phyloP scores from a whole-genome alignment of 2,329 filamentous ascomycete genomes.

The Aureobasidium vineae region DNA sequence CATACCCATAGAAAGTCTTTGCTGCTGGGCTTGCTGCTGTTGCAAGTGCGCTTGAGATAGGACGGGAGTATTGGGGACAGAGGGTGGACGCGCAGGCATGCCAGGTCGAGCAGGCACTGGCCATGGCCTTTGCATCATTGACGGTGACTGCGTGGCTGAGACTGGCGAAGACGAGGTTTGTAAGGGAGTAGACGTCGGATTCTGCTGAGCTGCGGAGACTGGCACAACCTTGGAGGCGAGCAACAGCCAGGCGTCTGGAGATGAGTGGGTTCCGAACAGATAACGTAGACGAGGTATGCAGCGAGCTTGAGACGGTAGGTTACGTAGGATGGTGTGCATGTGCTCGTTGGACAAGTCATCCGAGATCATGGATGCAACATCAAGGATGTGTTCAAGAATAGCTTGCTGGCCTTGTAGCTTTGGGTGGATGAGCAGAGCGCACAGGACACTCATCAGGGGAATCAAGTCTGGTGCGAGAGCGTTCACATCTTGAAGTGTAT shows the following conservation, averaged over 20 bases:
- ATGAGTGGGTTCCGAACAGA: slow-evolving; percentile 41
- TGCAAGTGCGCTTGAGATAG: slow-evolving; percentile 14
- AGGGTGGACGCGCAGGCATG: neutral
- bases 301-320: slow-evolving; percentile 30
- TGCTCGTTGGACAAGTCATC: slow-evolving; percentile 44
- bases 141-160: slow-evolving; percentile 19
- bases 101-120: slow-evolving; percentile 15
- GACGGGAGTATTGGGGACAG: slow-evolving; percentile 7
- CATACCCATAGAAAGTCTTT: slow-evolving; percentile 28
- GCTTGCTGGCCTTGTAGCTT: slow-evolving; percentile 39
- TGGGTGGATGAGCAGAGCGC: slow-evolving; percentile 41
- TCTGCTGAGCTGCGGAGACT: slow-evolving; percentile 5
- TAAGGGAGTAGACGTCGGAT: slow-evolving; percentile 9
- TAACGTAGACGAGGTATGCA: slow-evolving; percentile 42
- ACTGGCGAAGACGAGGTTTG: slow-evolving; percentile 2
- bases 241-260: slow-evolving; percentile 45
- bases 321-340: slow-evolving; percentile 37
- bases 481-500: slow-evolving; percentile 28
- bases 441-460: slow-evolving; percentile 35
- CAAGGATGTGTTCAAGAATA: slow-evolving; percentile 45
- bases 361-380: slow-evolving; percentile 45
- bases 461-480: slow-evolving; percentile 7
- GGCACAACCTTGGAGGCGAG: slow-evolving; percentile 36
- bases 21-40: slow-evolving; percentile 35
- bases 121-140: slow-evolving; percentile 17